Percentiles rank a stretch among this genome's conserved stretches.
phyloP scores from a whole-genome alignment of 2,329 filamentous ascomycete genomes.

The Camptophora hylomeconis region DNA sequence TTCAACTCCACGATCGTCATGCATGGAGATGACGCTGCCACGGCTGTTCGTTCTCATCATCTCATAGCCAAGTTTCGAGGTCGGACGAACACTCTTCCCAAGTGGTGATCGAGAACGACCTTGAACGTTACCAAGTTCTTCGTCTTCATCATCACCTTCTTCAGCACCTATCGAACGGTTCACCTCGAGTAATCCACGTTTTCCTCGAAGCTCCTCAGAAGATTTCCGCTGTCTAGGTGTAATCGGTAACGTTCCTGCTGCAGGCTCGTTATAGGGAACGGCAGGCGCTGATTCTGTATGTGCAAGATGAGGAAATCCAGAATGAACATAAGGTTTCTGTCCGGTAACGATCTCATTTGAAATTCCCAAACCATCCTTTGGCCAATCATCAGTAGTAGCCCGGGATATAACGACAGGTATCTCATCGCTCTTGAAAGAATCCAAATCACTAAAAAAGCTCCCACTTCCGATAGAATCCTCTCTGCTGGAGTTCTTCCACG shows the following conservation, averaged over 20 bases:
- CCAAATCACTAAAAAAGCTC: slow-evolving; percentile 75
- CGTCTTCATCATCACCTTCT: slow-evolving; percentile 89
- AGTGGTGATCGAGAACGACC: slow-evolving; percentile 38
- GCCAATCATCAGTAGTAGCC: slow-evolving; percentile 65
- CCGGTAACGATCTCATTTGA: slow-evolving; percentile 44
- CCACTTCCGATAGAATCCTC: slow-evolving; percentile 76
- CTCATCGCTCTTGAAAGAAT: slow-evolving; percentile 66
- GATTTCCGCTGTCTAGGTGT: slow-evolving; percentile 50
- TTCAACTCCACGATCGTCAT: slow-evolving; percentile 27
- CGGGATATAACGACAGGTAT: slow-evolving; percentile 62
- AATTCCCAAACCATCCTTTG: slow-evolving; percentile 64
- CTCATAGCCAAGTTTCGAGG: slow-evolving; percentile 84
- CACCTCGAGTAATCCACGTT: slow-evolving; percentile 63
- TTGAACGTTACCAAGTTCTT: slow-evolving; percentile 58
- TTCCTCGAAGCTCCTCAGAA: slow-evolving; percentile 59
- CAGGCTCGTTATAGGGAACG: slow-evolving; percentile 38
- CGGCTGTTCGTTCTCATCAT: slow-evolving; percentile 97
- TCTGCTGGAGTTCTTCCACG: slow-evolving; percentile 65
- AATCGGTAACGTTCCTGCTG: slow-evolving; percentile 8
- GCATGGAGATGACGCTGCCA: slow-evolving; percentile 53
- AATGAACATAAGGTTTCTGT: slow-evolving; percentile 26
- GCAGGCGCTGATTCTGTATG: slow-evolving; percentile 50
- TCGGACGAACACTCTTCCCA: slow-evolving; percentile 46
- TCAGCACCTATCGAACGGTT: slow-evolving; percentile 59
- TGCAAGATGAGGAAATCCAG: slow-evolving; percentile 40